These are phyloP conservation scores for Sclerotinia minor DNA, from an alignment of 2,329 filamentous ascomycete species.

Conservation along the genomic window DNA sequence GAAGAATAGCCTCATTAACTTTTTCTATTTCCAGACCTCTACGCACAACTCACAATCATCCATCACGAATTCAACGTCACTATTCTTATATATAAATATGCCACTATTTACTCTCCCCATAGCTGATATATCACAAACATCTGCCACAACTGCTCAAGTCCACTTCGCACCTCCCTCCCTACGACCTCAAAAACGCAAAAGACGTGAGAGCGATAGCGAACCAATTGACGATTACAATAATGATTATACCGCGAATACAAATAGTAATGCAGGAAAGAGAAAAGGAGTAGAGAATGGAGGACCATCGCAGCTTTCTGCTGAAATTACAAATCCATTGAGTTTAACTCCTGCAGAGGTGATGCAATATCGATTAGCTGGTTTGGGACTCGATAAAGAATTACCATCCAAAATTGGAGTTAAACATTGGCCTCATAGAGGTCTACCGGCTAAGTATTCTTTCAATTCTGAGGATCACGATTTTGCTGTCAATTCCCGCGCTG, in stretches of 20 bases:
- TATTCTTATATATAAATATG: conserved; percentile 25
- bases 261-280: background rate
- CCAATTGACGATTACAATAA: background rate
- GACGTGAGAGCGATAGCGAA: conserved; percentile 12
- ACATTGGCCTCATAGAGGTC: conserved; percentile 54
- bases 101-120: conserved; percentile 37
- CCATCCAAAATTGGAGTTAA: conserved; percentile 41
- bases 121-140: conserved; percentile 26
- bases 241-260: conserved; percentile 6
- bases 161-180: conserved; percentile 28
- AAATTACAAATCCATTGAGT: conserved; percentile 54
- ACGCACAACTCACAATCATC: background rate
- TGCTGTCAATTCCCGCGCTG: background rate
- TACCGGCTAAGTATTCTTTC: conserved; percentile 34
- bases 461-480: background rate
- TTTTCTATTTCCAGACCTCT: background rate
- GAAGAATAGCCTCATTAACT: background rate
- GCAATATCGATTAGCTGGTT: conserved; percentile 56
- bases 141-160: conserved; percentile 22
- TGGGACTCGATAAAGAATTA: conserved; percentile 49
- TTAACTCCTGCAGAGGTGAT: conserved; percentile 53
- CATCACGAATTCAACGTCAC: too few relatives aligned
- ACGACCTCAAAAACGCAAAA: conserved; percentile 25
- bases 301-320: conserved; percentile 21
- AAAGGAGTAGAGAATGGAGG: background rate